These are phyloP conservation scores for Choiromyces venosus DNA, from an alignment of 495 filamentous ascomycete genomes.

Conservation along the genomic window DNA sequence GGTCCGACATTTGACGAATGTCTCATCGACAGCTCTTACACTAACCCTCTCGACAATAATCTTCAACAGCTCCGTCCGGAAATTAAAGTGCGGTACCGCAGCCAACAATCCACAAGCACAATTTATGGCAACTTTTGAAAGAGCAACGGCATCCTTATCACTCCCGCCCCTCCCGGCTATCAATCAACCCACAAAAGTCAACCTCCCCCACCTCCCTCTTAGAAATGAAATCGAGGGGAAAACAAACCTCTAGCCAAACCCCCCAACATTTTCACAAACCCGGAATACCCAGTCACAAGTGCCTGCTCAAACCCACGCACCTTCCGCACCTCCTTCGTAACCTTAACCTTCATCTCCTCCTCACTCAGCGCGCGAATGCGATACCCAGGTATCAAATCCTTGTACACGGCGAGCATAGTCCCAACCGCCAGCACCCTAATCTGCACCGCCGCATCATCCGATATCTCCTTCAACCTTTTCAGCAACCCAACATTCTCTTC, in stretches of 20 bases:
- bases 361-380: constrained; percentile 77
- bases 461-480: constrained; percentile 69
- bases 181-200: constrained; percentile 10
- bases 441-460: constrained; percentile 59
- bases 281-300: constrained; percentile 71
- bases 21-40: constrained; percentile 58
- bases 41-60: constrained; percentile 80
- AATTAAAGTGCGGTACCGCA: constrained; percentile 92
- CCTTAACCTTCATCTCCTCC: constrained; percentile 63
- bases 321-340: constrained; percentile 85
- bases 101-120: constrained; percentile 75
- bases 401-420: constrained; percentile 85
- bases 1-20: constrained; percentile 71
- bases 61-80: constrained; percentile 75
- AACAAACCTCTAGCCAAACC: constrained; percentile 49
- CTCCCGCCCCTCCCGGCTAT: neutral
- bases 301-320: constrained; percentile 77
- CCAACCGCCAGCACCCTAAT: constrained; percentile 79
- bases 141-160: constrained; percentile 15
- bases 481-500: constrained; percentile 76
- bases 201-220: neutral
- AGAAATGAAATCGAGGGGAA: neutral
- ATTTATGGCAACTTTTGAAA: constrained; percentile 69
- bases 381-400: constrained; percentile 93
- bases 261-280: constrained; percentile 69